Evolutionary conservation across 1,284 basidiomycete species (phyloP).

Genomic region (Ceratobasidium sp.): DNA sequence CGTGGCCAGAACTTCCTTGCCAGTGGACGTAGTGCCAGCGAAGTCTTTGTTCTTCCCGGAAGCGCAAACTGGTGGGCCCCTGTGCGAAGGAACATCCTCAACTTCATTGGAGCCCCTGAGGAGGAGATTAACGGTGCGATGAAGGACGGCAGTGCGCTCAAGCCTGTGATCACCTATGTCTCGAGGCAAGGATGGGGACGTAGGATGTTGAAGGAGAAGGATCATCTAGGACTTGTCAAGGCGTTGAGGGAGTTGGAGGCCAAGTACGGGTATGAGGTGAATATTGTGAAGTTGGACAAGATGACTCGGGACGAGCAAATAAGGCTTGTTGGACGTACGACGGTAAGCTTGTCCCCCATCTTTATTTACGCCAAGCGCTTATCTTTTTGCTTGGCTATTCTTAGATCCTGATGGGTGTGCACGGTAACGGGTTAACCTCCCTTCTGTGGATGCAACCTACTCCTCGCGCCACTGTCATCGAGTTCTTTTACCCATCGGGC

Average conservation of each 20-base stretch:
- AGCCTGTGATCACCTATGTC: slow-evolving; percentile 84
- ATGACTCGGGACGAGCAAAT: slow-evolving; percentile 82
- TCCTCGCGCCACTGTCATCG: slow-evolving; percentile 74
- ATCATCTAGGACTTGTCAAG: slow-evolving; percentile 56
- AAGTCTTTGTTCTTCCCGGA: slow-evolving; percentile 77
- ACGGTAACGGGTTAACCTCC: slow-evolving; percentile 83
- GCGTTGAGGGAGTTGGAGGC: slow-evolving; percentile 68
- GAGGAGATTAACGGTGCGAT: slow-evolving; percentile 56
- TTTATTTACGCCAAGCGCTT: slow-evolving; percentile 20
- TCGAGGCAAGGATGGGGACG: slow-evolving; percentile 88
- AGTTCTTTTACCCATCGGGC: slow-evolving; percentile 80
- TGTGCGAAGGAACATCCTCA: slow-evolving; percentile 43
- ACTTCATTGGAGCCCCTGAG: slow-evolving; percentile 41
- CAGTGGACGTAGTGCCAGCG: slow-evolving; percentile 78
- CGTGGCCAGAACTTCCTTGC: slow-evolving; percentile 70
- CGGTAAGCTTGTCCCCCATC: slow-evolving; percentile 64
- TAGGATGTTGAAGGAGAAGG: slow-evolving; percentile 59
- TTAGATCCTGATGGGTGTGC: slow-evolving; percentile 79
- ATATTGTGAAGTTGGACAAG: slow-evolving; percentile 84
- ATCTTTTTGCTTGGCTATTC: not conserved
- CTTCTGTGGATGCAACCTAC: slow-evolving; percentile 80
- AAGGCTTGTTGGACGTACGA: slow-evolving; percentile 78
- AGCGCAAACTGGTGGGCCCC: slow-evolving; percentile 60
- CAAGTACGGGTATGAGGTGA: slow-evolving; percentile 82
- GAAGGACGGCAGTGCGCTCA: slow-evolving; percentile 52